Conservation (phyloP, 1,139 yeast species). For the Dujonia santamariae region DNA sequence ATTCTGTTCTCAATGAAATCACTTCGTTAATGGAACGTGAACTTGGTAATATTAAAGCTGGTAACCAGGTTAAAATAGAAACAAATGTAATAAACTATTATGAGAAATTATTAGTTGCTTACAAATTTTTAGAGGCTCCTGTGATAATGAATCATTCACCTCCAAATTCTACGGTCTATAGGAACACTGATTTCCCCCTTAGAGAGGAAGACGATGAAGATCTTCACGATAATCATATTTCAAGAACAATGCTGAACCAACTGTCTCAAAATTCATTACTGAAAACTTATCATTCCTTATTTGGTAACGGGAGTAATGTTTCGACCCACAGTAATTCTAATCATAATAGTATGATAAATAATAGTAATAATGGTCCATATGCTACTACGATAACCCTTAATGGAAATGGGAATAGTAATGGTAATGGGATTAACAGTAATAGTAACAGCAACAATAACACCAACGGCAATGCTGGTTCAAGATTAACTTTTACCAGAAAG, state of each 20-base stretch:
- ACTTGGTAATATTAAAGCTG: slow-evolving; percentile 10
- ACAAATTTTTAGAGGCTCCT: slow-evolving; percentile 33
- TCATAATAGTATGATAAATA: slow-evolving; percentile 2
- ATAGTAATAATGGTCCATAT: no score
- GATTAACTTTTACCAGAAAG: slow-evolving; percentile 7
- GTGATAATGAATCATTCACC: slow-evolving; percentile 2
- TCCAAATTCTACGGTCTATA: slow-evolving; percentile 2
- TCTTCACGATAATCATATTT: slow-evolving; percentile 14
- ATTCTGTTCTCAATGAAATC: slow-evolving; percentile 32
- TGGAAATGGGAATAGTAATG: background rate
- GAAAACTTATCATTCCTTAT: slow-evolving; percentile 17
- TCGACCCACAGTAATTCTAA: background rate
- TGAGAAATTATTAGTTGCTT: slow-evolving; percentile 34
- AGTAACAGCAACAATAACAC: slow-evolving; percentile 2
- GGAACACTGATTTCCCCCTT: slow-evolving; percentile 14
- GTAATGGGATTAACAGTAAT: slow-evolving; percentile 7
- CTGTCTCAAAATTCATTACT: slow-evolving; percentile 16
- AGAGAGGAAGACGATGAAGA: slow-evolving; percentile 26
- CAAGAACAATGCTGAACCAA: slow-evolving; percentile 20
- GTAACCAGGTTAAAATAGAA: slow-evolving; percentile 18
- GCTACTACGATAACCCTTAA: no score
- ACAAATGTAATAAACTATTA: slow-evolving; percentile 32
- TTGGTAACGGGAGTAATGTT: slow-evolving; percentile 7
- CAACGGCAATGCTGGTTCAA: slow-evolving; percentile 2
- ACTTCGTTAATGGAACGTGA: slow-evolving; percentile 32